A percentile compares a stretch with the other conserved stretches of the same genome.
Conservation (phyloP, 1,284 basidiomycete genomes). For the Moniliophthora roreri region DNA sequence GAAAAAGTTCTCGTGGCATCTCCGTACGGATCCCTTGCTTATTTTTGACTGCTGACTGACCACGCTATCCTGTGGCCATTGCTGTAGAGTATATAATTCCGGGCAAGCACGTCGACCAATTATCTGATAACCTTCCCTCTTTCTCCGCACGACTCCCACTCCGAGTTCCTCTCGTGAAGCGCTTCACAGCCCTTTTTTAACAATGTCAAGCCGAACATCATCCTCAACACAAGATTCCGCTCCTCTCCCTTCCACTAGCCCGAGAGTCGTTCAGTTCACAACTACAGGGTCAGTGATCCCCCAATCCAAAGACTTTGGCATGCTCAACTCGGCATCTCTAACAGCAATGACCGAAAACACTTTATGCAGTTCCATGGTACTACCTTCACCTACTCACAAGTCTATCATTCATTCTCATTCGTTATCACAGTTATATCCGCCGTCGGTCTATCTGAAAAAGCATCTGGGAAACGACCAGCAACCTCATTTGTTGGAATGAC, state of each 20-base stretch:
- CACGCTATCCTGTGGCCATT: no score
- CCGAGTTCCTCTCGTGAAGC: no score
- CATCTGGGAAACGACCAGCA: neutral
- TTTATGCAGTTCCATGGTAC: conserved; percentile 2
- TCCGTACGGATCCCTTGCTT: no score
- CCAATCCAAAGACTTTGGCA: neutral
- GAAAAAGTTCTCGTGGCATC: no score
- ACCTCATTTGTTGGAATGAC: neutral
- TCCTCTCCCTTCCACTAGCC: neutral
- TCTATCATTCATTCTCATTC: neutral
- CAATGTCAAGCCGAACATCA: neutral
- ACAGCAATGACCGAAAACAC: neutral
- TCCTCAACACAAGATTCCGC: neutral
- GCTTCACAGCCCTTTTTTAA: neutral
- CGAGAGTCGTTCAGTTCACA: neutral
- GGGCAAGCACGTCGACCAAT: no score
- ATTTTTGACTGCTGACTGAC: no score
- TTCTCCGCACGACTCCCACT: no score
- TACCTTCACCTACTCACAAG: no score
- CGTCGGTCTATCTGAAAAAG: neutral
- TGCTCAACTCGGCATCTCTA: neutral
- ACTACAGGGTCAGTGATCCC: neutral
- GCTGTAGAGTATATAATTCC: no score
- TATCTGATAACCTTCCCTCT: no score
- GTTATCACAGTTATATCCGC: neutral